These are phyloP conservation scores for Cryptococcus maquisensis DNA, from an alignment of 1,284 basidiomycete species.

Conservation along the genomic window DNA sequence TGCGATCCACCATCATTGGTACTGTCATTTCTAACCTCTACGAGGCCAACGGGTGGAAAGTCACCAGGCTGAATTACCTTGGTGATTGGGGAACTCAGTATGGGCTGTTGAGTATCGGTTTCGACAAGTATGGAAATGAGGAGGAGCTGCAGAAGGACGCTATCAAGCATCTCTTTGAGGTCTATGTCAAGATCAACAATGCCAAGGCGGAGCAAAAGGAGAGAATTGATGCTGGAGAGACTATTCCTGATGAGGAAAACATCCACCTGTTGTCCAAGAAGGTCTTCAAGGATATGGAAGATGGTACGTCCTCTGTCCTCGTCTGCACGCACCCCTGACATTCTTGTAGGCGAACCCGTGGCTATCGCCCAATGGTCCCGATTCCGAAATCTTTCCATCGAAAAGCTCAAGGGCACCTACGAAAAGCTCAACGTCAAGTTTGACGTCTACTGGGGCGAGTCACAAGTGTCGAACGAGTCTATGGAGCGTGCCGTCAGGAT, in stretches of 20 bases:
- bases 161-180: slow-evolving; percentile 82
- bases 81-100: slow-evolving; percentile 94
- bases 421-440: slow-evolving; percentile 86
- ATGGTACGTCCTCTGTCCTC: slow-evolving; percentile 51
- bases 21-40: slow-evolving; percentile 90
- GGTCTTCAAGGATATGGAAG: slow-evolving; percentile 97
- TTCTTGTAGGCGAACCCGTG: slow-evolving; percentile 60
- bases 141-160: slow-evolving; percentile 80
- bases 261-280: slow-evolving; percentile 77
- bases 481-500: slow-evolving; percentile 64
- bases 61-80: slow-evolving; percentile 86
- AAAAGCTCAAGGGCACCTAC: slow-evolving; percentile 88
- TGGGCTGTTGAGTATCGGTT: slow-evolving; percentile 83
- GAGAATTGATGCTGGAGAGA: slow-evolving; percentile 48
- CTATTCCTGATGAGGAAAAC: slow-evolving; percentile 31
- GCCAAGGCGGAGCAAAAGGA: slow-evolving; percentile 59
- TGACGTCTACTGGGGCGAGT: slow-evolving; percentile 92
- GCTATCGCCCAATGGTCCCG: slow-evolving; percentile 84
- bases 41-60: slow-evolving; percentile 89
- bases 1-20: slow-evolving; percentile 96
- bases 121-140: slow-evolving; percentile 83
- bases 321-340: neutral
- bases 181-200: slow-evolving; percentile 91
- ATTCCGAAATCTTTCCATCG: slow-evolving; percentile 88
- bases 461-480: slow-evolving; percentile 73